These are phyloP conservation scores for Chalaropsis ovoidea DNA, from an alignment of 2,329 filamentous ascomycete genomes.

Conservation along the genomic window DNA sequence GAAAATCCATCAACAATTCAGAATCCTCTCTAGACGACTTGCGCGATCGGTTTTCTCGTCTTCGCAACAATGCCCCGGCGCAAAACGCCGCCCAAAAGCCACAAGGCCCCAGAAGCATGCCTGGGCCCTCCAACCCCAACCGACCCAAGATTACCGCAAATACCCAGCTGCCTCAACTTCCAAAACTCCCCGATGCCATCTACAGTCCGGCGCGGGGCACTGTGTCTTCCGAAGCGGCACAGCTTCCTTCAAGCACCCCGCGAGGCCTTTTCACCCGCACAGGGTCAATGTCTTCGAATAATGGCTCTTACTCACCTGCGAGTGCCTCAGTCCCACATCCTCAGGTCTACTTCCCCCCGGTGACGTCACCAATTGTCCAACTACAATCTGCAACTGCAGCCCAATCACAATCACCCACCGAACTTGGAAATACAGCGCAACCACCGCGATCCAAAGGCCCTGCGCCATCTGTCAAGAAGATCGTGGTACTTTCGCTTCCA, in stretches of 20 bases:
- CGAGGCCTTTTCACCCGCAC: constrained; percentile 53
- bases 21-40: constrained; percentile 39
- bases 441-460: constrained; percentile 3
- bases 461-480: background rate
- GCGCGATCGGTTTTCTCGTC: constrained; percentile 46
- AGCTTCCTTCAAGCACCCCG: constrained; percentile 54
- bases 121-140: constrained; percentile 31
- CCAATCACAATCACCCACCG: background rate
- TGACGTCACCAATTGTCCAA: background rate
- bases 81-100: constrained; percentile 40
- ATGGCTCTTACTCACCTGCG: constrained; percentile 10
- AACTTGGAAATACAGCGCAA: background rate
- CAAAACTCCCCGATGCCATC: constrained; percentile 62
- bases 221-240: constrained; percentile 53
- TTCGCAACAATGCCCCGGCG: constrained; percentile 37
- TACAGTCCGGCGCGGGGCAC: constrained; percentile 70
- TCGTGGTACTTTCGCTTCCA: constrained; percentile 39
- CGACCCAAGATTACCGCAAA: constrained; percentile 42
- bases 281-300: constrained; percentile 36
- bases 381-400: background rate
- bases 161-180: constrained; percentile 47
- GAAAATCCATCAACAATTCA: constrained; percentile 31
- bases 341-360: background rate
- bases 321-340: constrained; percentile 1
- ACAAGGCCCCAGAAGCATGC: constrained; percentile 48